Conservation (phyloP, 148 eudicot genomes). For the Dianthus caryophyllus region DNA sequence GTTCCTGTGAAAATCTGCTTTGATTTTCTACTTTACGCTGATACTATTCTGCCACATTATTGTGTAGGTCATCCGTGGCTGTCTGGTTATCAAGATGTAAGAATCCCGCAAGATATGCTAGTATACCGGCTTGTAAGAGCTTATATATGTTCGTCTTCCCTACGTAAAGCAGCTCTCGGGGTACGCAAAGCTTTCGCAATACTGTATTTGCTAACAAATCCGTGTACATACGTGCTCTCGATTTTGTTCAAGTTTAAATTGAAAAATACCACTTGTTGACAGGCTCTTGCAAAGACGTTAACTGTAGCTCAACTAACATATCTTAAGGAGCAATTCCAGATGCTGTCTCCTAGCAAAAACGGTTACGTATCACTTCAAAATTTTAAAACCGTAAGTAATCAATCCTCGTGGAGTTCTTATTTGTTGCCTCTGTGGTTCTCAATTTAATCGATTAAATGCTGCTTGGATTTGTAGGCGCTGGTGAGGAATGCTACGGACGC, state of each 20-base stretch:
- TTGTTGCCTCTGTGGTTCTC: background rate
- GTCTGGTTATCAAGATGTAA: conserved; percentile 51
- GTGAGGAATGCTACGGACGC: conserved; percentile 68
- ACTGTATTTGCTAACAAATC: background rate
- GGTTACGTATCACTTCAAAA: conserved; percentile 69
- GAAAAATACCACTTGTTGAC: conserved; percentile 14
- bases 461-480: conserved; percentile 44
- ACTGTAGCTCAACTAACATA: conserved; percentile 65
- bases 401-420: background rate
- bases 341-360: conserved; percentile 75
- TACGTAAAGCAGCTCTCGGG: conserved; percentile 88
- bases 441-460: conserved; percentile 9
- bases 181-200: conserved; percentile 33
- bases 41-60: conserved; percentile 7
- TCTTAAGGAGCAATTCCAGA: conserved; percentile 74
- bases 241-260: background rate
- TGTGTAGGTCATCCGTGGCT: conserved; percentile 97
- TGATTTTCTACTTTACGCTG: background rate
- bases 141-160: conserved; percentile 73
- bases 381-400: conserved; percentile 53
- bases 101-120: conserved; percentile 85
- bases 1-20: background rate
- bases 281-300: conserved; percentile 93
- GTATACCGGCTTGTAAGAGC: conserved; percentile 76
- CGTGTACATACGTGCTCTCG: background rate